Conservation (phyloP, 441 rosid species). For the Aleurites moluccanus region DNA sequence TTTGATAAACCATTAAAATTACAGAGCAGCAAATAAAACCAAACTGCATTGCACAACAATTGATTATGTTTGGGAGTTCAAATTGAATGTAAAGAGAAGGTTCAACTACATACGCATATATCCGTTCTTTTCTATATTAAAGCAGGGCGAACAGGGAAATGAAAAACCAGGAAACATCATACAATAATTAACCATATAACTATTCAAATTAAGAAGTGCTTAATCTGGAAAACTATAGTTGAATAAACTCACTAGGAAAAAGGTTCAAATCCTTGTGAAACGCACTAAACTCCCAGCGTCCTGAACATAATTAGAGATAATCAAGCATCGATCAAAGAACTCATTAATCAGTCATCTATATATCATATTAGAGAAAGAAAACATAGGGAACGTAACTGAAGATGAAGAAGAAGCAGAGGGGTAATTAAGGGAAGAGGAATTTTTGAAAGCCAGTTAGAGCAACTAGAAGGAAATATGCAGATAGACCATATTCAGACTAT, state of each 20-base stretch:
- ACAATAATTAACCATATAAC: constrained; percentile 8
- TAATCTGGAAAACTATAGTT: constrained; percentile 5
- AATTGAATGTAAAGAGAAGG: neutral
- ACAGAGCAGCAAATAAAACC: neutral
- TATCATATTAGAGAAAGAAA: neutral
- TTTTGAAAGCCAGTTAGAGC: constrained; percentile 49
- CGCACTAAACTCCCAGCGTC: constrained; percentile 32
- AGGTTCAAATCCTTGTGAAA: constrained; percentile 70
- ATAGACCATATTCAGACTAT: constrained; percentile 53
- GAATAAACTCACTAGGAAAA: constrained; percentile 68
- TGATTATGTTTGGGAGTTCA: constrained; percentile 14
- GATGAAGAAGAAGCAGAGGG: constrained; percentile 28
- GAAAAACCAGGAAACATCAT: neutral
- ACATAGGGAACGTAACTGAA: constrained; percentile 34
- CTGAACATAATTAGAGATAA: constrained; percentile 15
- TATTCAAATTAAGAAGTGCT: neutral
- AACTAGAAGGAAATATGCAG: constrained; percentile 52
- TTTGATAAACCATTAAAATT: constrained; percentile 9
- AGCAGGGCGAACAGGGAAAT: neutral
- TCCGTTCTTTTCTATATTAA: neutral
- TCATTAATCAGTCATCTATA: neutral
- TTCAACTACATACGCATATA: neutral
- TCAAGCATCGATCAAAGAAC: neutral
- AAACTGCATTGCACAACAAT: constrained; percentile 30
- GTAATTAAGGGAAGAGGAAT: constrained; percentile 31